phyloP scores from a whole-genome alignment of 2,329 filamentous ascomycete species.

The Phialocephala subalpina region DNA sequence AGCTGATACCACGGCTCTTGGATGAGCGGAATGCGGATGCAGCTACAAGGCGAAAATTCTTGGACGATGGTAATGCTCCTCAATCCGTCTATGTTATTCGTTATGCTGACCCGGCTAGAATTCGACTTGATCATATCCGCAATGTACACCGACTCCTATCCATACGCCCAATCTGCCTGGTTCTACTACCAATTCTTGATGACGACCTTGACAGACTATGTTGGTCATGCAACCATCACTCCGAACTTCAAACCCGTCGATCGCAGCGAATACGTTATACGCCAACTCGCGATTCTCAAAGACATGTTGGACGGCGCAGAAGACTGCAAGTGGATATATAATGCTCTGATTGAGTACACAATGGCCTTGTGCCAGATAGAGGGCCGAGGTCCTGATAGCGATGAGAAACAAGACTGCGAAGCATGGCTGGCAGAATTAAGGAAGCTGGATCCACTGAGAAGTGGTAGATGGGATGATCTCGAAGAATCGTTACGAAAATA shows the following conservation, averaged over 20 bases:
- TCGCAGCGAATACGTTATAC: conserved; percentile 69
- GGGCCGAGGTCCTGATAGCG: conserved; percentile 48
- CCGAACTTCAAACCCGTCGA: conserved; percentile 68
- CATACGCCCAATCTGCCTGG: conserved; percentile 95
- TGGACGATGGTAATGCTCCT: conserved; percentile 68
- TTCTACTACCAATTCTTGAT: conserved; percentile 94
- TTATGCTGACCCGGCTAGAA: conserved; percentile 58
- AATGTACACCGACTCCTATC: conserved; percentile 74
- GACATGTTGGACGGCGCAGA: conserved; percentile 70
- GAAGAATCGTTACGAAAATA: conserved; percentile 28
- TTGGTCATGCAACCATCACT: conserved; percentile 64
- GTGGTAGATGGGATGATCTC: conserved; percentile 45
- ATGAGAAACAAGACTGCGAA: conserved; percentile 48
- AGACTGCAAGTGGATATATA: conserved; percentile 89
- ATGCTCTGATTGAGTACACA: conserved; percentile 81
- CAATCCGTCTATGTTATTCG: not conserved
- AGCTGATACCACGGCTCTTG: conserved; percentile 80
- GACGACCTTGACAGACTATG: conserved; percentile 66
- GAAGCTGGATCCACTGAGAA: conserved; percentile 44
- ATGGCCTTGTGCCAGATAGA: conserved; percentile 64
- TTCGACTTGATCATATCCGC: conserved; percentile 78
- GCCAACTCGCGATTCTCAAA: conserved; percentile 78
- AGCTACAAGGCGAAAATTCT: conserved; percentile 68
- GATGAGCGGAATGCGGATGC: conserved; percentile 73
- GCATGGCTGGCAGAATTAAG: conserved; percentile 43